A percentile compares a stretch with the other conserved stretches of the same genome.
Evolutionary conservation across 108 stramenopile genomes (phyloP).

Genomic region (Nitzschia sp.): DNA sequence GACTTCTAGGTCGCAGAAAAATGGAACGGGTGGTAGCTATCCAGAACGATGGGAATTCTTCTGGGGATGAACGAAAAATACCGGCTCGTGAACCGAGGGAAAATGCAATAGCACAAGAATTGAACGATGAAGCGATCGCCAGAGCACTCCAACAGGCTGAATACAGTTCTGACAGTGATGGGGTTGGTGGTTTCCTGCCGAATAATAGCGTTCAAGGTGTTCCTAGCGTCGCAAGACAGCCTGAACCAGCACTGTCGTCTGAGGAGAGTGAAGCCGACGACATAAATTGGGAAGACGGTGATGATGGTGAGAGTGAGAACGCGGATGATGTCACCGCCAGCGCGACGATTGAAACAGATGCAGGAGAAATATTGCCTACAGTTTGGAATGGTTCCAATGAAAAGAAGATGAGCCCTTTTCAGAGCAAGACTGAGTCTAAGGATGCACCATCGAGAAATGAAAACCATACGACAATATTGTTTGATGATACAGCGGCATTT

Average conservation of each 20-base stretch:
- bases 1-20: too few relatives aligned
- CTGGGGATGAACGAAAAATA: background rate
- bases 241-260: background rate
- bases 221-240: background rate
- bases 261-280: slow-evolving; percentile 31
- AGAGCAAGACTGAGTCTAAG: too few relatives aligned
- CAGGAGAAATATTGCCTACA: too few relatives aligned
- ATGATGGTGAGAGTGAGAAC: background rate
- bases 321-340: background rate
- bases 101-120: slow-evolving; percentile 20
- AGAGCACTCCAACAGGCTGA: slow-evolving; percentile 31
- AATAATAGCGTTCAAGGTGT: background rate
- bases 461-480: too few relatives aligned
- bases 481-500: too few relatives aligned
- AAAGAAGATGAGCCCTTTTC: too few relatives aligned
- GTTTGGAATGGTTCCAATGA: too few relatives aligned
- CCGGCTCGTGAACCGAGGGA: background rate
- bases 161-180: slow-evolving; percentile 12
- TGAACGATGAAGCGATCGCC: slow-evolving; percentile 36
- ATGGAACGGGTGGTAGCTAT: background rate
- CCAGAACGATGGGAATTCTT: background rate
- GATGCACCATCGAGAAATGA: too few relatives aligned
- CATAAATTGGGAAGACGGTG: slow-evolving; percentile 65
- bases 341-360: too few relatives aligned
- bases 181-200: slow-evolving; percentile 8